These are phyloP conservation scores for Wickerhamiella dianesei DNA, from an alignment of 805 yeast species.

Conservation along the genomic window DNA sequence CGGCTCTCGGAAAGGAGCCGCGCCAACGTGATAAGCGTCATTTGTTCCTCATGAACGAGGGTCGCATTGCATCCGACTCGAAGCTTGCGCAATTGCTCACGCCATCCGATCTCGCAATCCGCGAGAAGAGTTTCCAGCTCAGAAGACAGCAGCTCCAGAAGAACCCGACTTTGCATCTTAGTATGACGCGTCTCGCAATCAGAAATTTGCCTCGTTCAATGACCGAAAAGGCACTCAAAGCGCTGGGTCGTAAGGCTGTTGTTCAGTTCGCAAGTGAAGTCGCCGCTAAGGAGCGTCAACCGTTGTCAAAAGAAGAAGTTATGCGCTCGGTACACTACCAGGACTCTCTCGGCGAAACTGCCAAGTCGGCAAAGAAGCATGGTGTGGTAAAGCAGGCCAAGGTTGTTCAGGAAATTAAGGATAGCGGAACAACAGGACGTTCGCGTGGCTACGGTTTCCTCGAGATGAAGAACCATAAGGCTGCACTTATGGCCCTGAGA, in stretches of 20 bases:
- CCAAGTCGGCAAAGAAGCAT: slow-evolving; percentile 53
- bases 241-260: slow-evolving; percentile 85
- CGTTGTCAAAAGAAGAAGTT: slow-evolving; percentile 78
- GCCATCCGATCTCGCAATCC: slow-evolving; percentile 62
- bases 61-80: slow-evolving; percentile 71
- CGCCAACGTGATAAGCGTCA: slow-evolving; percentile 74
- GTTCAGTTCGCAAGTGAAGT: slow-evolving; percentile 91
- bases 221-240: slow-evolving; percentile 78
- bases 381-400: slow-evolving; percentile 94
- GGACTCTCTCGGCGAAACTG: slow-evolving; percentile 33
- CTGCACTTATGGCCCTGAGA: slow-evolving; percentile 90
- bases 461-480: slow-evolving; percentile 81
- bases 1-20: slow-evolving; percentile 65
- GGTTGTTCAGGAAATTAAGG: slow-evolving; percentile 84
- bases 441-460: slow-evolving; percentile 95
- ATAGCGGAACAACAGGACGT: slow-evolving; percentile 74
- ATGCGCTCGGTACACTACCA: slow-evolving; percentile 64
- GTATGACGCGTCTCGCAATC: slow-evolving; percentile 89
- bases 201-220: slow-evolving; percentile 88
- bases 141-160: slow-evolving; percentile 83
- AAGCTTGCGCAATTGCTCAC: slow-evolving; percentile 59
- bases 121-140: slow-evolving; percentile 75
- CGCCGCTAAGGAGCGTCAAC: slow-evolving; percentile 57
- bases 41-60: slow-evolving; percentile 79
- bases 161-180: slow-evolving; percentile 81